phyloP scores from a whole-genome alignment of 176 grass and related monocot genomes.

The Cymbopogon citratus region DNA sequence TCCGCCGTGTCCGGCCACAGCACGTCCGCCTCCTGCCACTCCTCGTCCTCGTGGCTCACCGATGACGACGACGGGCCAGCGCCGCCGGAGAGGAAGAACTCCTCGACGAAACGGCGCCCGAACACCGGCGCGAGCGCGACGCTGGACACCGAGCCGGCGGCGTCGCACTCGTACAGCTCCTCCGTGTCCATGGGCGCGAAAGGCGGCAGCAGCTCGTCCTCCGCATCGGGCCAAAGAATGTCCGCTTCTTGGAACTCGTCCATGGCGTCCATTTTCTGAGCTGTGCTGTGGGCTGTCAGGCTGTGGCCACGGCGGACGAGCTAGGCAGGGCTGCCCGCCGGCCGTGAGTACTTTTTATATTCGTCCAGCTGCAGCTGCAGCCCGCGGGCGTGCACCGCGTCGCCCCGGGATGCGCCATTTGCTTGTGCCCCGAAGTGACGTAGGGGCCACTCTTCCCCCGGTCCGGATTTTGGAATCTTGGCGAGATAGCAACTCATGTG shows the following conservation, averaged over 20 bases:
- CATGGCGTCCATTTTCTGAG: constrained; percentile 10
- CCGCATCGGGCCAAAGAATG: constrained; percentile 39
- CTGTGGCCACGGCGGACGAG: background rate
- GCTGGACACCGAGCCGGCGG: background rate
- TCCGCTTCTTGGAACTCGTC: constrained; percentile 49
- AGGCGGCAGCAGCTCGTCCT: background rate
- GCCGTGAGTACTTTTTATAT: constrained; percentile 7
- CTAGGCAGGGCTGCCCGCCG: background rate
- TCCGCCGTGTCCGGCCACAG: constrained; percentile 37
- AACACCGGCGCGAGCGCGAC: background rate
- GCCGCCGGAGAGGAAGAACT: background rate
- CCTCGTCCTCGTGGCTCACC: constrained; percentile 13
- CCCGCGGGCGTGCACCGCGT: constrained; percentile 12
- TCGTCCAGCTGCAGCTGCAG: background rate
- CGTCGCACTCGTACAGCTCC: background rate
- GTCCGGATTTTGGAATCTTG: constrained; percentile 39
- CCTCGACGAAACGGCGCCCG: background rate
- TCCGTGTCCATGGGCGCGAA: background rate
- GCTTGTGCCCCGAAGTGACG: constrained; percentile 28
- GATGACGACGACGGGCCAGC: background rate
- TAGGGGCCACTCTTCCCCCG: constrained; percentile 25
- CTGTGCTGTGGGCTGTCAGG: background rate
- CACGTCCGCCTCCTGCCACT: constrained; percentile 48
- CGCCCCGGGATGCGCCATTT: constrained; percentile 12
- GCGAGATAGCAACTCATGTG: constrained; percentile 10